phyloP scores from a whole-genome alignment of 2,329 filamentous ascomycete species.

The Fusarium virguliforme region DNA sequence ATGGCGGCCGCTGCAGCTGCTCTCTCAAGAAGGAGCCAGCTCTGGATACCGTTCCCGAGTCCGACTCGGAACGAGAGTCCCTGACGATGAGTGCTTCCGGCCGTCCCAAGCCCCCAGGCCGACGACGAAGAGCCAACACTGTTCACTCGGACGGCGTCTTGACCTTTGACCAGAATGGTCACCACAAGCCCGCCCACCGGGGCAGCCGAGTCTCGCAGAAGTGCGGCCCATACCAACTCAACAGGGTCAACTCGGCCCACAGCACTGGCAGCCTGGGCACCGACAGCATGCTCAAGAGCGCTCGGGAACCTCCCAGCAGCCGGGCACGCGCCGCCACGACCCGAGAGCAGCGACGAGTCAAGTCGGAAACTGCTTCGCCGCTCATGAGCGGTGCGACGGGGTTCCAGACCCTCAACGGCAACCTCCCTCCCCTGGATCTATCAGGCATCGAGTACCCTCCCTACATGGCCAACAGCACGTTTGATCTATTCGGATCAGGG shows the following conservation, averaged over 20 bases:
- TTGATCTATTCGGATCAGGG: constrained; percentile 68
- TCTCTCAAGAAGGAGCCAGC: constrained; percentile 73
- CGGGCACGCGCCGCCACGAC: constrained; percentile 58
- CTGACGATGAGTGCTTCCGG: constrained; percentile 48
- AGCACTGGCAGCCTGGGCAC: constrained; percentile 66
- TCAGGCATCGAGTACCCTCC: constrained; percentile 69
- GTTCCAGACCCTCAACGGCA: constrained; percentile 68
- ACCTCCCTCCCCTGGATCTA: constrained; percentile 72
- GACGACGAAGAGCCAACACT: constrained; percentile 73
- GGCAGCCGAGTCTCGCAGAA: constrained; percentile 74
- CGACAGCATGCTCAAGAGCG: constrained; percentile 59
- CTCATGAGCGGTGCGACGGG: constrained; percentile 66
- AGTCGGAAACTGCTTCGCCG: constrained; percentile 75
- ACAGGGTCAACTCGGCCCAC: constrained; percentile 72
- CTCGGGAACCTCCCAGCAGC: constrained; percentile 56
- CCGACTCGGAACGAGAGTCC: constrained; percentile 69
- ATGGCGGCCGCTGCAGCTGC: constrained; percentile 78
- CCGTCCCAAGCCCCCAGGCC: constrained; percentile 61
- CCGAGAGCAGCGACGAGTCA: constrained; percentile 68
- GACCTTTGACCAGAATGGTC: constrained; percentile 75
- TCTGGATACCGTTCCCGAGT: constrained; percentile 76
- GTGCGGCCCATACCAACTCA: constrained; percentile 74
- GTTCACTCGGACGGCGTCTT: constrained; percentile 73
- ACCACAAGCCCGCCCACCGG: constrained; percentile 75
- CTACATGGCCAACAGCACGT: constrained; percentile 63